A percentile compares a stretch with the other conserved stretches of the same genome.
Conservation (phyloP, 345 rosid species). For the Aquilaria yunnanensis region DNA sequence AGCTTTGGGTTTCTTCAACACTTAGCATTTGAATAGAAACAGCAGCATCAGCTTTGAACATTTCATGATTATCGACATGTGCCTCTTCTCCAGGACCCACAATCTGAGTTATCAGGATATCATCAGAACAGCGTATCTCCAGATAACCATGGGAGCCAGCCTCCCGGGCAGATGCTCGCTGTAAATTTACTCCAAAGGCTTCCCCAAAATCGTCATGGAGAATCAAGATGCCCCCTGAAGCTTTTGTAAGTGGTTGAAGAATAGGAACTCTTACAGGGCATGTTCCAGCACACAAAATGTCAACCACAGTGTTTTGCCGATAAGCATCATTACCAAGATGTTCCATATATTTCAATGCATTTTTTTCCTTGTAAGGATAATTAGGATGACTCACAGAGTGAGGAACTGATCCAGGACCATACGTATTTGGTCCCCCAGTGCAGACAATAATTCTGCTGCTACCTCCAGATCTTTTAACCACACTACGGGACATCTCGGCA, state of each 20-base stretch:
- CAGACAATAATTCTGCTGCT: constrained; percentile 86
- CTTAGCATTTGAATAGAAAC: constrained; percentile 78
- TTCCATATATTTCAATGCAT: constrained; percentile 83
- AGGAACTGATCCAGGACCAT: constrained; percentile 92
- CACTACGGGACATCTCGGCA: constrained; percentile 79
- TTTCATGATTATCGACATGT: constrained; percentile 62
- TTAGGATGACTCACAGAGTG: constrained; percentile 81
- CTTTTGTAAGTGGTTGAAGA: constrained; percentile 71
- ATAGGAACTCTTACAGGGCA: constrained; percentile 89
- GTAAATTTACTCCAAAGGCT: constrained; percentile 95
- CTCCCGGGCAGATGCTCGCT: constrained; percentile 84
- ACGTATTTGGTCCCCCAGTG: constrained; percentile 92
- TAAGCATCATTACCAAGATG: constrained; percentile 76
- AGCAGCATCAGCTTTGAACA: constrained; percentile 59
- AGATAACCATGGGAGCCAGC: constrained; percentile 80
- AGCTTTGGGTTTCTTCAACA: constrained; percentile 94
- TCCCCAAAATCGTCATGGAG: constrained; percentile 99
- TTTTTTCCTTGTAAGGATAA: constrained; percentile 84
- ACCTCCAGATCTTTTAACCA: constrained; percentile 85
- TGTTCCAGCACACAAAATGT: constrained; percentile 95
- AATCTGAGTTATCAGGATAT: constrained; percentile 80
- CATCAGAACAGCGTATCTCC: constrained; percentile 96
- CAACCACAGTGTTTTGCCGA: constrained; percentile 68
- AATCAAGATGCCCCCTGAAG: constrained; percentile 93
- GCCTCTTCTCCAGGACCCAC: constrained; percentile 99